Evolutionary conservation across 192 early-diverging fungal species (phyloP), one percentile per base, ranked within the genome.

Genomic region (Podila epigama): DNA sequence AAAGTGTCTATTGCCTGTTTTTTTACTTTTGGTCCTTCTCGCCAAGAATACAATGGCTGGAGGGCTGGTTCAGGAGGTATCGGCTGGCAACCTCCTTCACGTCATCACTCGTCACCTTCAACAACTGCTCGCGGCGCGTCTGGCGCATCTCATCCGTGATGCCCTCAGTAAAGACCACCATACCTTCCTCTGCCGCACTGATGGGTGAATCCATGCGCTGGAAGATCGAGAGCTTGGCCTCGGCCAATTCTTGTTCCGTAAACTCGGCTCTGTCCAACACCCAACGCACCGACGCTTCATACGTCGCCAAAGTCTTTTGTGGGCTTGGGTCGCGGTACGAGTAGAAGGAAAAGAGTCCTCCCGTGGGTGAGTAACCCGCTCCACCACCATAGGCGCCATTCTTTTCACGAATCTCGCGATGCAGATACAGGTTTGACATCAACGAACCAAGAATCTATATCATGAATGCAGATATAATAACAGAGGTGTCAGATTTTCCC

Each of bases 321-420:
- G 91, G 85, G 34, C 84, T 86, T 12, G 97, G 97, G 70, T 98
- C 97, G 37, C 97, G 91, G 85, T 98, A 98, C 31, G 96, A 96
- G 64, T 84, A 95, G 81, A 97, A 93, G 2, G 91, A 91, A 64
- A 97, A 92, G 13, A 94, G 60, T 15, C 95, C 96, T 20, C 90
- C 90, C 0, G 89, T 68, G 0, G 90, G 79, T n/a, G 86, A 84
- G 79, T 92, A 95, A 2, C 69, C 60, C 2, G 94, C 89, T 12
- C 95, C 95, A n/a, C 93, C 97, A 28, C 96, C 95, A 79, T 98
- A 98, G 3, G 97, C 97, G 31, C 97, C 97, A 70, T 95, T 95
- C 85, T 94, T 95, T 70, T 98, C 97, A 68, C 97, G 91, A 53
- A 98, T 92, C 81, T 98, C 97, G 48, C 95, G 93, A 80, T 98